Evolutionary conservation across 164 flowering plant species (phyloP).

Genomic region (Amborella trichopoda): DNA sequence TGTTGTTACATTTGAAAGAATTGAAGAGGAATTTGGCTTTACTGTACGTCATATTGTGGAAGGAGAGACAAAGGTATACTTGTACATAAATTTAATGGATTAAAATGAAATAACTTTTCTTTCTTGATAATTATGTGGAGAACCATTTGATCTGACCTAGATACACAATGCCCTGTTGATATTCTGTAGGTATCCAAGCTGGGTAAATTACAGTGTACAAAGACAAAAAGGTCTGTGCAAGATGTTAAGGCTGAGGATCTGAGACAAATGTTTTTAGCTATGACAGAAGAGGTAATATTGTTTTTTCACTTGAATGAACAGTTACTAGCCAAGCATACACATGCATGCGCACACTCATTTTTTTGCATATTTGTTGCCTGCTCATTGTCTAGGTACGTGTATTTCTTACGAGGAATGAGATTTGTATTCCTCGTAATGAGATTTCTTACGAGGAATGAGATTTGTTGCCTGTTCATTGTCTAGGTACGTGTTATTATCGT

Average conservation of each 20-base stretch:
- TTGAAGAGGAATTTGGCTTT: slow-evolving; percentile 84
- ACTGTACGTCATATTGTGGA: slow-evolving; percentile 93
- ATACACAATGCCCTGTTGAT: too few species aligned
- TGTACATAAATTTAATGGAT: not conserved
- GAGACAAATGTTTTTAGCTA: slow-evolving; percentile 94
- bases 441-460: too few species aligned
- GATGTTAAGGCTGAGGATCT: slow-evolving; percentile 99
- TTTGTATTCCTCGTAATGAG: too few species aligned
- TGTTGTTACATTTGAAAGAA: slow-evolving; percentile 86
- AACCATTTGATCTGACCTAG: too few species aligned
- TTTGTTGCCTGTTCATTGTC: slow-evolving; percentile 1
- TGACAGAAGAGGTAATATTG: slow-evolving; percentile 99
- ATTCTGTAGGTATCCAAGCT: slow-evolving; percentile 79
- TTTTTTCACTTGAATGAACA: too few species aligned
- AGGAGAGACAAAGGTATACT: slow-evolving; percentile 93
- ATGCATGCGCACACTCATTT: too few species aligned
- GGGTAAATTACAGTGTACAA: slow-evolving; percentile 75
- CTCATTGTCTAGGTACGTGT: slow-evolving; percentile 74
- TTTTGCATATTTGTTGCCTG: not conserved
- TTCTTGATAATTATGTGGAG: not conserved
- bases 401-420: too few species aligned
- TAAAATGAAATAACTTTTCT: not conserved
- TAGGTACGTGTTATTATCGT: slow-evolving; percentile 99
- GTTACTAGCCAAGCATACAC: too few species aligned
- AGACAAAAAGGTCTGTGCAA: slow-evolving; percentile 53